Base-by-base conservation (phyloP, 1,139 yeast species). In the Pichia sp. region DNA sequence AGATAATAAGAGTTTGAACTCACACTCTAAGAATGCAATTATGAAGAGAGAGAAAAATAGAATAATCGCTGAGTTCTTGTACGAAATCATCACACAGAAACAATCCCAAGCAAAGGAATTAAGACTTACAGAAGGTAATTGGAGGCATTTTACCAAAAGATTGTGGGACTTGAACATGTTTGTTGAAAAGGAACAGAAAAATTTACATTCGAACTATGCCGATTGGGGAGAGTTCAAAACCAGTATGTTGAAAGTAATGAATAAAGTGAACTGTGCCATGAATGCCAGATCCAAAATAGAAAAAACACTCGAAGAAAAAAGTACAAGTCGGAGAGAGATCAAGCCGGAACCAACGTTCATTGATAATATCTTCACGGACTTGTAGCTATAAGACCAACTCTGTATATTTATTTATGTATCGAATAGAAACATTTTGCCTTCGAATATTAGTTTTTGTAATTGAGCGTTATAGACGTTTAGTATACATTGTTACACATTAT, bases 221-320 rank as follows among this genome's bases (percentile, higher is more conserved):
- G 55, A 56, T 44, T 53, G 50, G 48, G 57, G 56, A 20, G 64
- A 61, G 48, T 62, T 61, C 31, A 61, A 61, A 38, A 53, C 59
- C 24, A 50, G 54, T 31, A 50, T 59, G 45, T 55, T 45, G 20
- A 61, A 58, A 38, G 49, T 51, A 8, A 43, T 60, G 20, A 51
- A 47, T 10, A 56, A 57, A 24, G 45, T 55, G 5, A 55, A 56
- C 34, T 49, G 37, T 20, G 46, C 53, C 12, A 46, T 58, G 1
- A 54, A 53, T 45, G 50, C 45, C 18, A 45, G 54, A 44, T 35
- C 46, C 27, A 32, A 24, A 28, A 40, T 50, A 10, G 48, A 53
- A 24, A 38, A 40, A 14, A 40, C 15, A 27, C 17, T 40, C 7
- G 33, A 40, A 11, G 50, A 32, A 32, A 32, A 17, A n/a, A 32